Base-by-base conservation (phyloP, 2,329 filamentous ascomycete genomes). In the Scytalidium sp. region DNA sequence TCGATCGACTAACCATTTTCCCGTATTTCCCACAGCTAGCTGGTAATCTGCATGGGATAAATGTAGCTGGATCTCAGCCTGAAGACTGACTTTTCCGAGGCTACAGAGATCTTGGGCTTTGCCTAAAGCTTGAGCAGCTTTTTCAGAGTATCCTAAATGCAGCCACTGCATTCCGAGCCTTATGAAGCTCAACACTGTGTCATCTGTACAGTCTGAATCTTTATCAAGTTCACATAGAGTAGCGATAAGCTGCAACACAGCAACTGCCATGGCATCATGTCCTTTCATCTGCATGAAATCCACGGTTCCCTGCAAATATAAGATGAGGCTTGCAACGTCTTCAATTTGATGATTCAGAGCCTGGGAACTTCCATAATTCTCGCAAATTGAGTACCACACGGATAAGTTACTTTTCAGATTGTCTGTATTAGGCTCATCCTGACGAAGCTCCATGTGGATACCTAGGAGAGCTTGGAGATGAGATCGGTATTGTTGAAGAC, bases 21-120 rank as follows among this genome's bases (percentile, higher is more conserved):
- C 76, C 15, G 80, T 70, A 45, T 84, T 82, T 9, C 86, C 87
- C 11, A 85, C 78, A 1, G 80, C 79, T 17, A 92, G 72, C 22
- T 85, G 75, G 64, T 91, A 90, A 64, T 96, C 89, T 1, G 88
- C 84, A 53, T 85, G 83, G 0, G 84, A 81, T 6, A 96, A 70
- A 56, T 91, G 80, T 64, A 87, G 87, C 27, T 75, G 72, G 13
- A 86, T 57, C 22, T 65, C 68, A 13, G 75, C 70, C 45, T 77
- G 67, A 9, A 69, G 66, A 3, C 75, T 72, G 2, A 74, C 56
- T 1, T 65, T 64, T 39, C 67, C 66, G 8, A 64, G 65, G 10
- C 64, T 60, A 5, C 76, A 56, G 45, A 78, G 75, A 19, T 71
- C 67, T 54, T 84, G 77, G 3, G 83, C 82, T 48, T 78, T 76